Percentiles rank a stretch among this genome's conserved stretches.
These are phyloP conservation scores for Nicotiana paniculata DNA, from an alignment of 257 asterid genomes.

Conservation along the genomic window DNA sequence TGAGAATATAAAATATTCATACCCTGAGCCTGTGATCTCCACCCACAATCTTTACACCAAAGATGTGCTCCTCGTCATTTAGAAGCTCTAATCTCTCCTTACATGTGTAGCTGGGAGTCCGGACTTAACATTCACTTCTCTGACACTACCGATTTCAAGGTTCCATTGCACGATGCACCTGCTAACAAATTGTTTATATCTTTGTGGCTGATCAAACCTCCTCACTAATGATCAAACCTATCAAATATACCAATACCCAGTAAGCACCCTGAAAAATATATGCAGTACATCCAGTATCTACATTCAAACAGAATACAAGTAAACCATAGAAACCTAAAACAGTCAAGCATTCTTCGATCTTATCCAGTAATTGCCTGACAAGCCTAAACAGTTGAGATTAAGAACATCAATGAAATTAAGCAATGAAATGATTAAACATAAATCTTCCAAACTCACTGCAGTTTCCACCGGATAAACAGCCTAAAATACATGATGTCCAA, in stretches of 20 bases:
- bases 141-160: constrained; percentile 75
- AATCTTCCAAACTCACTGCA: neutral
- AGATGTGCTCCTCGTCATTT: constrained; percentile 70
- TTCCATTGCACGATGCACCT: constrained; percentile 65
- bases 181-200: constrained; percentile 88
- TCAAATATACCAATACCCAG: constrained; percentile 4
- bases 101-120: constrained; percentile 88
- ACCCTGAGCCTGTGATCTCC: constrained; percentile 95
- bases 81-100: constrained; percentile 74
- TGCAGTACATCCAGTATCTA: neutral
- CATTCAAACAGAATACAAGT: neutral
- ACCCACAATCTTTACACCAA: constrained; percentile 77
- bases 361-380: neutral
- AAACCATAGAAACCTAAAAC: neutral
- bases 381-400: neutral
- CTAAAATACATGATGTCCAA: neutral
- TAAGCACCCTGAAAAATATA: neutral
- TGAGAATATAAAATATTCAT: neutral
- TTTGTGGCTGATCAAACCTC: constrained; percentile 89
- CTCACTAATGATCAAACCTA: constrained; percentile 87
- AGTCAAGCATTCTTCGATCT: neutral
- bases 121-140: constrained; percentile 80
- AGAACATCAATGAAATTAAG: neutral
- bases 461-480: neutral
- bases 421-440: neutral